phyloP scores from a whole-genome alignment of 768 basidiomycete genomes.

The Leccinum subtestaceum region DNA sequence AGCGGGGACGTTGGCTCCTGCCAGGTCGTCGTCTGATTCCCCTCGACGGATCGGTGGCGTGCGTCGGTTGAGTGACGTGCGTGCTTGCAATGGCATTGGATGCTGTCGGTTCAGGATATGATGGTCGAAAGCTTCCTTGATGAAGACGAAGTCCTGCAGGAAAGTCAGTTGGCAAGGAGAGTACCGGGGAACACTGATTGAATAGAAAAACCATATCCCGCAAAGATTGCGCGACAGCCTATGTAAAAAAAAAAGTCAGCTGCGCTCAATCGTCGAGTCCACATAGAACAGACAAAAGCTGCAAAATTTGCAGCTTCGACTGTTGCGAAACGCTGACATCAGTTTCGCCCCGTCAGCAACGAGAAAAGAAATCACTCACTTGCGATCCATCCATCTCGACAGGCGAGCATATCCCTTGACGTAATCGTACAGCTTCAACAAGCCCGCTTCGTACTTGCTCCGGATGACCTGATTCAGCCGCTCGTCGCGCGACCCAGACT shows the following conservation, averaged over 20 bases:
- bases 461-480: constrained; percentile 83
- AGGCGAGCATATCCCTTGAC: constrained; percentile 92
- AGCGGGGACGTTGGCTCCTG: constrained; percentile 46
- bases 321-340: constrained; percentile 76
- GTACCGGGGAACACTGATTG: not conserved
- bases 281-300: constrained; percentile 64
- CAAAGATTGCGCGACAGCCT: not conserved
- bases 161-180: not conserved
- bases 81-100: constrained; percentile 6
- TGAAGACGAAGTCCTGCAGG: constrained; percentile 87
- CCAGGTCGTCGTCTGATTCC: constrained; percentile 2
- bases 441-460: constrained; percentile 94
- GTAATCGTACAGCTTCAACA: constrained; percentile 95
- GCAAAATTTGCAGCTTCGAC: constrained; percentile 87
- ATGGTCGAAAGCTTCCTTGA: constrained; percentile 91
- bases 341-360: not conserved
- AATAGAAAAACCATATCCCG: not conserved
- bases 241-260: not conserved
- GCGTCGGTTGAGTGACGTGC: constrained; percentile 13
- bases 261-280: not conserved
- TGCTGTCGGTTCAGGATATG: constrained; percentile 11
- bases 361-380: constrained; percentile 47
- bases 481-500: constrained; percentile 85
- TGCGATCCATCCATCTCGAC: constrained; percentile 92
- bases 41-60: constrained; percentile 22